Percentiles rank a stretch among this genome's conserved stretches.
phyloP scores from a whole-genome alignment of 2,329 filamentous ascomycete genomes.

The Zalaria obscura region DNA sequence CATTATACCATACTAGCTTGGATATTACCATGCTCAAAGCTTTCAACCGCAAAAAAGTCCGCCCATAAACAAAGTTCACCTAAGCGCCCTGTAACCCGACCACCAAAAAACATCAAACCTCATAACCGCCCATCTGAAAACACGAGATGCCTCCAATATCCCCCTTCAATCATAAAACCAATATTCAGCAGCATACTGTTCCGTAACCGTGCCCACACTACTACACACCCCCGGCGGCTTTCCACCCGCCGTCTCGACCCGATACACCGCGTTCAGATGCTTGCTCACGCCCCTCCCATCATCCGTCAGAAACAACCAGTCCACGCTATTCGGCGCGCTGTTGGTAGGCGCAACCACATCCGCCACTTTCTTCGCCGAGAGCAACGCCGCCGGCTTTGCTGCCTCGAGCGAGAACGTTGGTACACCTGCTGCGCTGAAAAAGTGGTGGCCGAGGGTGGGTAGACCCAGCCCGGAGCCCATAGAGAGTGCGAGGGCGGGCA shows the following conservation, averaged over 20 bases:
- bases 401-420: slow-evolving; percentile 47
- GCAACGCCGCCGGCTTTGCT: slow-evolving; percentile 24
- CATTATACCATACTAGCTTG: too few relatives aligned
- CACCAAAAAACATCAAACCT: too few relatives aligned
- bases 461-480: slow-evolving; percentile 2
- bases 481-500: slow-evolving; percentile 1
- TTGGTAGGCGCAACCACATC: slow-evolving; percentile 37
- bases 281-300: slow-evolving; percentile 18
- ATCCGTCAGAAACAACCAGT: slow-evolving; percentile 33
- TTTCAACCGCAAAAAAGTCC: too few relatives aligned
- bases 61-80: too few relatives aligned
- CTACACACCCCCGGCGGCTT: slow-evolving; percentile 25
- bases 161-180: slow-evolving; percentile 27
- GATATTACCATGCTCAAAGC: too few relatives aligned
- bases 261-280: slow-evolving; percentile 31
- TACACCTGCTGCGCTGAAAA: slow-evolving; percentile 40
- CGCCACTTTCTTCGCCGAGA: slow-evolving; percentile 35
- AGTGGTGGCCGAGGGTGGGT: slow-evolving; percentile 45
- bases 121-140: too few relatives aligned
- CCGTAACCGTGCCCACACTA: slow-evolving; percentile 17
- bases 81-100: too few relatives aligned
- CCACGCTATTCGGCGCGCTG: slow-evolving; percentile 20
- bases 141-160: background rate
- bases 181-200: slow-evolving; percentile 33
- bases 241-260: slow-evolving; percentile 34